phyloP scores from a whole-genome alignment of 1,284 basidiomycete genomes.

The Puccinia coronata region DNA sequence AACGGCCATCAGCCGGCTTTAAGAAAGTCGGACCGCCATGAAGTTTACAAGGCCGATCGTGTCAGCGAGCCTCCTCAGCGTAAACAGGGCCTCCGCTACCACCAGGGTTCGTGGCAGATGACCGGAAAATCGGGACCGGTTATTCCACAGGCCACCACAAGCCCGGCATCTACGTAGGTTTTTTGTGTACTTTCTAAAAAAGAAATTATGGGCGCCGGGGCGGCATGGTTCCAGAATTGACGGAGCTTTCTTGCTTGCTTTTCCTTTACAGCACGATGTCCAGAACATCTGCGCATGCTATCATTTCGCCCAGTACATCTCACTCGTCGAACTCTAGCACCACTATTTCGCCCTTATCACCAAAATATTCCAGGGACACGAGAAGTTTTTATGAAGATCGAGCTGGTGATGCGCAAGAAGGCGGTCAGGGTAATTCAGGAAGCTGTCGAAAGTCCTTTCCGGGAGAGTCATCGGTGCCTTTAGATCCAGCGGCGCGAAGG shows the following conservation, averaged over 20 bases:
- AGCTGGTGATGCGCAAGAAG: not conserved
- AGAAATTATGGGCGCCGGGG: too few species aligned
- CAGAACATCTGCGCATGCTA: slow-evolving; percentile 7
- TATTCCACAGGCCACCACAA: slow-evolving; percentile 21
- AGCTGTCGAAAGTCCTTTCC: slow-evolving; percentile 17
- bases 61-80: slow-evolving; percentile 6
- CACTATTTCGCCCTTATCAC: slow-evolving; percentile 8
- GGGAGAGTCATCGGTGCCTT: not conserved
- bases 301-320: slow-evolving; percentile 12
- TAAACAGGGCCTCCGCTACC: slow-evolving; percentile 16
- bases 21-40: not conserved
- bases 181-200: not conserved
- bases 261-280: not conserved
- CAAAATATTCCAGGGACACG: not conserved
- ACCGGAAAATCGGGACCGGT: not conserved
- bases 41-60: not conserved
- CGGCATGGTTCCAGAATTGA: not conserved
- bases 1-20: not conserved
- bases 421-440: not conserved
- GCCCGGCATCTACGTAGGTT: slow-evolving; percentile 19
- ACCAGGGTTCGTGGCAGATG: slow-evolving; percentile 30
- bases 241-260: not conserved
- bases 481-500: not conserved
- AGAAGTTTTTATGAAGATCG: not conserved
- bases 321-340: not conserved